Conservation (phyloP, 2,329 filamentous ascomycete genomes). For the Fusarium setosum region DNA sequence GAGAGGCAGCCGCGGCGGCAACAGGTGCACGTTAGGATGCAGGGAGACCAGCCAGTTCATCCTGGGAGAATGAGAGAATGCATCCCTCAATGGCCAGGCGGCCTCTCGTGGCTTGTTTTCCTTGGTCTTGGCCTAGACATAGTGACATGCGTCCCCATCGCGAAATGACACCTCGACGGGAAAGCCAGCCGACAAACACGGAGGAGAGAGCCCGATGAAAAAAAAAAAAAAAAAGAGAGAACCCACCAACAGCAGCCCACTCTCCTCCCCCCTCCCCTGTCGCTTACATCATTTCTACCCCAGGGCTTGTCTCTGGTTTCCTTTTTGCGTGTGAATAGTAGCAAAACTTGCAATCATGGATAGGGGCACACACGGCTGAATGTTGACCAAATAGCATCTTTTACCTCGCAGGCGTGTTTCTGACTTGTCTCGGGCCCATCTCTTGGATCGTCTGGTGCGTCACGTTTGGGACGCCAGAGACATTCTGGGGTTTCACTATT, state of each 20-base stretch:
- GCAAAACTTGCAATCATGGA: too few relatives aligned
- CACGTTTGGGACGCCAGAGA: conserved; percentile 2
- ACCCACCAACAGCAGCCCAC: not conserved
- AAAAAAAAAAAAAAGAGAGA: too few relatives aligned
- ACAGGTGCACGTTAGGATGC: not conserved
- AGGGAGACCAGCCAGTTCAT: not conserved
- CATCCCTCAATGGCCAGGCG: conserved; percentile 3
- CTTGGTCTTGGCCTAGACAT: conserved; percentile 4
- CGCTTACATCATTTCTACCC: conserved; percentile 3
- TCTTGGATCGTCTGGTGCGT: conserved; percentile 6
- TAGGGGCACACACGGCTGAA: not conserved
- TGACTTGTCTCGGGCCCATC: conserved; percentile 2
- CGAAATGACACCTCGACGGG: conserved; percentile 11
- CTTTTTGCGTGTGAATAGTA: not conserved
- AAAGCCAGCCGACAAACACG: not conserved
- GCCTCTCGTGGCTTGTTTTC: conserved; percentile 5
- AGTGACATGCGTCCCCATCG: conserved; percentile 4
- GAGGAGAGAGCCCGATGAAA: not conserved
- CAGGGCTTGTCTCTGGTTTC: not conserved
- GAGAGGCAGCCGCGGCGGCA: not conserved
- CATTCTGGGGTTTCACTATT: conserved; percentile 18
- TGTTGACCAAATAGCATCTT: not conserved
- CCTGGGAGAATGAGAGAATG: not conserved
- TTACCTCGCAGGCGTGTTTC: not conserved
- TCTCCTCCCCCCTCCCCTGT: not conserved